These are phyloP conservation scores for Leishmania major DNA, from an alignment of 208 protist species.

Conservation along the genomic window DNA sequence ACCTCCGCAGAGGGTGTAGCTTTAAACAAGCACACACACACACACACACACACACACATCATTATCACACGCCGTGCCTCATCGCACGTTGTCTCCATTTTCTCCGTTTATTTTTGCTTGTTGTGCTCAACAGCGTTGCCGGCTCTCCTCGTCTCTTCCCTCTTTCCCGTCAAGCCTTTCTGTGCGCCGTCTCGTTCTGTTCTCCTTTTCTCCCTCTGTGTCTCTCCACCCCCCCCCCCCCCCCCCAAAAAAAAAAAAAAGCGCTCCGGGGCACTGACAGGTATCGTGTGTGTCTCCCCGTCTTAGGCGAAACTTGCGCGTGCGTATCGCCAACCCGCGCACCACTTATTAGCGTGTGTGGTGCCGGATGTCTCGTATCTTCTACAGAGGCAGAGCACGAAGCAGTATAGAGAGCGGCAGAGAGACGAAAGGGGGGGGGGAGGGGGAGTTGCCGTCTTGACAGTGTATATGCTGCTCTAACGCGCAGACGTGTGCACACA, in stretches of 20 bases:
- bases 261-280: background rate
- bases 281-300: background rate
- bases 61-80: background rate
- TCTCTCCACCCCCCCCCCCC: background rate
- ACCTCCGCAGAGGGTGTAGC: background rate
- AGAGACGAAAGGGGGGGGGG: too few species aligned
- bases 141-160: background rate
- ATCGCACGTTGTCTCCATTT: background rate
- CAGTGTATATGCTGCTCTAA: background rate
- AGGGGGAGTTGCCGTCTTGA: background rate
- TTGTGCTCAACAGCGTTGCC: background rate
- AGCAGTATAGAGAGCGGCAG: background rate
- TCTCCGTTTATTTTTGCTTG: slow-evolving; percentile 4
- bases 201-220: background rate
- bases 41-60: background rate
- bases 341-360: background rate
- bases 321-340: background rate
- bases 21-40: background rate
- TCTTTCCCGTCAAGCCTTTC: background rate
- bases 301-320: background rate
- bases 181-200: background rate
- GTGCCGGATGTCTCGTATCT: background rate
- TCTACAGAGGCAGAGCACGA: background rate
- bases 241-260: background rate
- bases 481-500: background rate